Evolutionary conservation across 2,329 filamentous ascomycete genomes (phyloP).

Genomic region (Paraconiothyrium sp.): DNA sequence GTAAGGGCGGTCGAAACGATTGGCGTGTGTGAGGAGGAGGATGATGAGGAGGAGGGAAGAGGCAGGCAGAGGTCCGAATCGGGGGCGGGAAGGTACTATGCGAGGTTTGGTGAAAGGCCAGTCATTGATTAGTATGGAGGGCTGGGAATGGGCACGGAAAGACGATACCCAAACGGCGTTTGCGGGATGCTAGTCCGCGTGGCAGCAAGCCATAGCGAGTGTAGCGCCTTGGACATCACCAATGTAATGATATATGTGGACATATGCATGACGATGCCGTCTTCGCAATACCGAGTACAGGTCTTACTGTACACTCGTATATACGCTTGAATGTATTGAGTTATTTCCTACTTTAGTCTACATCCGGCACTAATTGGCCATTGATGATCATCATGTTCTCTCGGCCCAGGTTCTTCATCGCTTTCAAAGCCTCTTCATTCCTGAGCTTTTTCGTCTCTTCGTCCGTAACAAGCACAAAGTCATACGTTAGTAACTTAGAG

Average conservation of each 20-base stretch:
- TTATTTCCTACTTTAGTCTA: slow-evolving; percentile 55
- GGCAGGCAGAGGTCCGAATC: background rate
- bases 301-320: background rate
- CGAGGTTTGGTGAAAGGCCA: slow-evolving; percentile 5
- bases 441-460: slow-evolving; percentile 73
- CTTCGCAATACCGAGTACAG: background rate
- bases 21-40: background rate
- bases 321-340: background rate
- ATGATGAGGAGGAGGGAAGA: background rate
- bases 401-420: slow-evolving; percentile 71
- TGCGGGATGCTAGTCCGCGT: background rate
- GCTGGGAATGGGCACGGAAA: background rate
- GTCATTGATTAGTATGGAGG: slow-evolving; percentile 6
- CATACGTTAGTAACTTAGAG: slow-evolving; percentile 71
- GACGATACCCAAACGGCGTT: background rate
- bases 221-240: background rate
- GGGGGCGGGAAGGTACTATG: slow-evolving; percentile 2
- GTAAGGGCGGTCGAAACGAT: slow-evolving; percentile 11
- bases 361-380: slow-evolving; percentile 78
- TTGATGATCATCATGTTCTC: slow-evolving; percentile 75
- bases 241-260: background rate
- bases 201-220: background rate
- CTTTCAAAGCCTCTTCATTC: slow-evolving; percentile 72
- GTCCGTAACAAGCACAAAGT: slow-evolving; percentile 80
- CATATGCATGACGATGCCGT: background rate